Evolutionary conservation across 1,284 basidiomycete species (phyloP), one percentile per base, ranked within the genome.

Genomic region (Melanopsichium pennsylvanicum): DNA sequence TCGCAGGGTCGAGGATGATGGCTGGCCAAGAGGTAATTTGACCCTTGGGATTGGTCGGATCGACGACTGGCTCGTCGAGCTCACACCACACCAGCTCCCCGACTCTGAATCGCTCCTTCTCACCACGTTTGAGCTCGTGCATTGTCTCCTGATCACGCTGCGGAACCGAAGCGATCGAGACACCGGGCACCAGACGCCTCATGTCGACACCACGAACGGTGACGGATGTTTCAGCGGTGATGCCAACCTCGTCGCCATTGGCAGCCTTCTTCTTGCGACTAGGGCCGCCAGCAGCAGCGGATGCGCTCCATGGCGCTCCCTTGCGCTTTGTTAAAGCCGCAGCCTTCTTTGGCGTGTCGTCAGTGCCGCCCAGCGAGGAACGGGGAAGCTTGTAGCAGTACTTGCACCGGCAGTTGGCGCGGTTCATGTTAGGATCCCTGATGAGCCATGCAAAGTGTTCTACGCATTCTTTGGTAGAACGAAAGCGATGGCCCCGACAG

Each of bases 361-460:
- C 40, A n/a, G n/a, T n/a, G 29, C 35, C 47, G 10, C 42, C 50
- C 3, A 33, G 37, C 12, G 62, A 48, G 2, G 40, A 19, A 10
- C 59, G 45, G 2, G 59, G 49, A 1, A 26, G 40, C 36, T 59
- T 69, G 42, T 43, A 27, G 45, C 74, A 75, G 64, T 74, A 72
- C 21, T 67, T 74, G 66, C 74, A 75, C 2, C 27, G 16, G 26
- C 74, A 75, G 19, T 64, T 64, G n/a, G 32, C 35, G 1, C 7
- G 18, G 16, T 73, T 38, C 49, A 71, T 48, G 2, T 44, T 50
- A 2, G 72, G 61, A 31, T 75, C 64, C 18, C 31, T 21, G 16
- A 75, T n/a, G 19, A 75, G 57, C 64, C 64, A 74, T 12, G 58
- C 22, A 6, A 70, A 25, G 31, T 75, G 74, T 4, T 68, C 63